Evolutionary conservation across 2,329 filamentous ascomycete species (phyloP), one percentile per base, ranked within the genome.

Genomic region (Curvularia verruculosa): DNA sequence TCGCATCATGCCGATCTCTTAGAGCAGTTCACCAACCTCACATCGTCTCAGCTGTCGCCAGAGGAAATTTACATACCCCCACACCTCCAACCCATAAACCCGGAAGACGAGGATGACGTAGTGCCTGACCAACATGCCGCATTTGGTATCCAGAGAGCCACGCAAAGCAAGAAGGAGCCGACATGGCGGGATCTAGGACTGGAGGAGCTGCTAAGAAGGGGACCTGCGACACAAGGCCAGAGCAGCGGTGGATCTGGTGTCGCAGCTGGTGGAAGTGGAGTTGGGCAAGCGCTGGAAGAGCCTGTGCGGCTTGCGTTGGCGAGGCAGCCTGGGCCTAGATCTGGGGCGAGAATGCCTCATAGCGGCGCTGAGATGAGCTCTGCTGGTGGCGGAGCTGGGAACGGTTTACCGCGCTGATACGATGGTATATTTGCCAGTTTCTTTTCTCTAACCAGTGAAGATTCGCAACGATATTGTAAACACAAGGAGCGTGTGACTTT

Each of bases 91-190:
- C 91, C 91, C 39, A 83, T 92, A 71, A 94, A 95, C 73, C 91
- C 91, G 0, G 91, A 95, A 76, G 91, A 95, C 74, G 90, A 95
- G 77, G 91, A 95, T 71, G 91, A 95, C 70, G 89, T 95, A 3
- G 91, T 95, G 4, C 91, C 91, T 0, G 90, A 95, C 75, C 91
- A 95, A 78, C 91, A 95, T 72, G 91, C 91, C 12, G 91, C 91
- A 0, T 95, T 95, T 74, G 91, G 91, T 37, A 95, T 96, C 68
- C 87, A 91, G 75, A 85, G 89, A 65, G 91, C 91, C 9, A 93
- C 90, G 15, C 89, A 92, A 78, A 84, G 84, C 62, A 83, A 81
- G 66, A 84, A 83, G 68, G 89, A 92, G 77, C 83, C 89, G 1
- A 87, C 87, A 7, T 96, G 91, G 91, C 89, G 88, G 72, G 91